Evolutionary conservation across 179 eudicot species (phyloP).

Genomic region (Corrigiola litoralis): DNA sequence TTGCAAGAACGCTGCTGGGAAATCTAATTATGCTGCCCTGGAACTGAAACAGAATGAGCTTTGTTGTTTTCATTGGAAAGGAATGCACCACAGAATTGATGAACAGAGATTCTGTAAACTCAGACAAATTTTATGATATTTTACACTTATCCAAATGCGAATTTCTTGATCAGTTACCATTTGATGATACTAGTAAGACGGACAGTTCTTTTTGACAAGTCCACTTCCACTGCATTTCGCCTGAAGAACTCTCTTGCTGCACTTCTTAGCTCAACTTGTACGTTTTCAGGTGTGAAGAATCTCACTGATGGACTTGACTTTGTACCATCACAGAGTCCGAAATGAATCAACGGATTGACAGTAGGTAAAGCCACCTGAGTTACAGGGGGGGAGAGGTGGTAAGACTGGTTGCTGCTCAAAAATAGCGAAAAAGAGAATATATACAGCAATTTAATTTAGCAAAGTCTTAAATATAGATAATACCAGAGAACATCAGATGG

Average conservation of each 20-base stretch:
- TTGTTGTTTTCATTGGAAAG: no score
- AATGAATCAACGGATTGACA: slow-evolving; percentile 72
- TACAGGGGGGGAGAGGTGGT: neutral
- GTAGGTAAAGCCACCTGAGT: slow-evolving; percentile 58
- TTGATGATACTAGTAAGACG: slow-evolving; percentile 58
- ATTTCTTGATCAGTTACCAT: slow-evolving; percentile 42
- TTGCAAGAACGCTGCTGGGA: neutral
- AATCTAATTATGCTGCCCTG: no score
- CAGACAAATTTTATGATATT: no score
- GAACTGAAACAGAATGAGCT: no score
- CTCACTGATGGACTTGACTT: slow-evolving; percentile 72
- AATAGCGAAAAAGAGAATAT: neutral
- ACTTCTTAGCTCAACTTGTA: slow-evolving; percentile 62
- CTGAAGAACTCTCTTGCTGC: slow-evolving; percentile 75
- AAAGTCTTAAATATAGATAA: no score
- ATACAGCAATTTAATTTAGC: no score
- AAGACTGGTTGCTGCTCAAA: neutral
- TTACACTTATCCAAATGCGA: neutral
- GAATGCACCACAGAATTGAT: no score
- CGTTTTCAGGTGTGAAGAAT: slow-evolving; percentile 57
- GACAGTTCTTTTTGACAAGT: slow-evolving; percentile 69
- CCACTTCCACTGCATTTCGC: slow-evolving; percentile 58
- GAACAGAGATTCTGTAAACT: no score
- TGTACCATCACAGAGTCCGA: slow-evolving; percentile 80
- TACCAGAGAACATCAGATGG: no score